These are phyloP conservation scores for Diaporthe citri DNA, from an alignment of 2,329 filamentous ascomycete species.

Conservation along the genomic window DNA sequence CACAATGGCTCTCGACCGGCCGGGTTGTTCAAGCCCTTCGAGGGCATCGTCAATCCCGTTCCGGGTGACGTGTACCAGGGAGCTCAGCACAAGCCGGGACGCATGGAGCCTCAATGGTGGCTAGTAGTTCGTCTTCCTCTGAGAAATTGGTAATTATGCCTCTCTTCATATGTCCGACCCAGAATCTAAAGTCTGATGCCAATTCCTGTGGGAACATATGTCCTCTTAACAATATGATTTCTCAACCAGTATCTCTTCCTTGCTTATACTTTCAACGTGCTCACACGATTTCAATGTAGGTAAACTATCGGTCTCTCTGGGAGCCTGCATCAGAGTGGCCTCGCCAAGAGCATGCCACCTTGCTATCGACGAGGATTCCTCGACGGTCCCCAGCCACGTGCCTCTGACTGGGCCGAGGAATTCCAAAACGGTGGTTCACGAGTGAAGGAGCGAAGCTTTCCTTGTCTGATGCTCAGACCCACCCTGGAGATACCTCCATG, in stretches of 20 bases:
- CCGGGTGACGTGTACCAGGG: slow-evolving; percentile 16
- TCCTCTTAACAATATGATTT: not conserved
- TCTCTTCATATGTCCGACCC: not conserved
- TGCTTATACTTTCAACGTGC: no score
- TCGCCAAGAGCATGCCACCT: not conserved
- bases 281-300: not conserved
- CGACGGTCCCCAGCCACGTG: not conserved
- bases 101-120: not conserved
- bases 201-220: not conserved
- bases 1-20: not conserved
- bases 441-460: slow-evolving; percentile 1
- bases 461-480: not conserved
- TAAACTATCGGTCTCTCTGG: not conserved
- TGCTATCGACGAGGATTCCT: not conserved
- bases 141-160: not conserved
- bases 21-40: not conserved
- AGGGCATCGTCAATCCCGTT: not conserved
- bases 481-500: not conserved
- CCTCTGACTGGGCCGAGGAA: not conserved
- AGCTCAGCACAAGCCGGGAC: not conserved
- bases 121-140: slow-evolving; percentile 1
- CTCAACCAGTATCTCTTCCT: not conserved
- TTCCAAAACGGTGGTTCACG: not conserved
- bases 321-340: not conserved
- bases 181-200: no score